phyloP scores from a whole-genome alignment of 2,329 filamentous ascomycete species.

The Sarocladium strictum region DNA sequence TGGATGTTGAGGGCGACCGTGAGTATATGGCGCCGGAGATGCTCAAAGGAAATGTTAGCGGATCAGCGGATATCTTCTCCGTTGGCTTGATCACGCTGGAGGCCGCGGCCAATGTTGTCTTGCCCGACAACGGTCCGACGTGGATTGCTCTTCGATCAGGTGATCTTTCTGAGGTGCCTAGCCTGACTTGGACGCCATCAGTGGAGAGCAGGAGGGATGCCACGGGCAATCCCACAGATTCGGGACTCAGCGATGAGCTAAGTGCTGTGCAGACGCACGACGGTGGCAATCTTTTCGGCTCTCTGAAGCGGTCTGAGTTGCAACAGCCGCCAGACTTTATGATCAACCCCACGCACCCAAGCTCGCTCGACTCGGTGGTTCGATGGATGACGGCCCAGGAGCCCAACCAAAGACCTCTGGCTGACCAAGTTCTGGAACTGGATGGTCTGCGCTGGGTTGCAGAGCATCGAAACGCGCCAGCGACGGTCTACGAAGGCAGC shows the following conservation, averaged over 20 bases:
- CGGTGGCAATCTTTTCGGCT: slow-evolving; percentile 34
- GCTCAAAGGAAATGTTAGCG: slow-evolving; percentile 78
- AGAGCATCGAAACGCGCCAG: slow-evolving; percentile 70
- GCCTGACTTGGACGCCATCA: slow-evolving; percentile 73
- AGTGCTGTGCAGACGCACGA: slow-evolving; percentile 25
- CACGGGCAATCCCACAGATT: slow-evolving; percentile 43
- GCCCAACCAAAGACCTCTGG: slow-evolving; percentile 65
- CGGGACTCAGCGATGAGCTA: slow-evolving; percentile 29
- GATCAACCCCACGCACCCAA: slow-evolving; percentile 64
- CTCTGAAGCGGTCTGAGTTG: slow-evolving; percentile 43
- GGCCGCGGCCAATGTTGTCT: slow-evolving; percentile 86
- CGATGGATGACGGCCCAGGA: slow-evolving; percentile 81
- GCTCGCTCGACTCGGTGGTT: slow-evolving; percentile 79
- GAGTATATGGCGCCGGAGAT: slow-evolving; percentile 96
- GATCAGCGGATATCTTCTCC: slow-evolving; percentile 88
- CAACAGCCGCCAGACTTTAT: slow-evolving; percentile 78
- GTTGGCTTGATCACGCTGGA: slow-evolving; percentile 92
- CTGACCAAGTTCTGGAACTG: slow-evolving; percentile 66
- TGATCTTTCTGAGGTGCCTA: slow-evolving; percentile 83
- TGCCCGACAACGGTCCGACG: slow-evolving; percentile 85
- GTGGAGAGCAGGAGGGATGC: slow-evolving; percentile 68
- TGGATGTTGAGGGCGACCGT: slow-evolving; percentile 90
- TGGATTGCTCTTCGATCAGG: slow-evolving; percentile 89
- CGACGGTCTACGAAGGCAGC: slow-evolving; percentile 93
- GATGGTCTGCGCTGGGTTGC: slow-evolving; percentile 78